Evolutionary conservation across 2,329 filamentous ascomycete species (phyloP), one percentile per base, ranked within the genome.

Genomic region (Neurospora sp.): DNA sequence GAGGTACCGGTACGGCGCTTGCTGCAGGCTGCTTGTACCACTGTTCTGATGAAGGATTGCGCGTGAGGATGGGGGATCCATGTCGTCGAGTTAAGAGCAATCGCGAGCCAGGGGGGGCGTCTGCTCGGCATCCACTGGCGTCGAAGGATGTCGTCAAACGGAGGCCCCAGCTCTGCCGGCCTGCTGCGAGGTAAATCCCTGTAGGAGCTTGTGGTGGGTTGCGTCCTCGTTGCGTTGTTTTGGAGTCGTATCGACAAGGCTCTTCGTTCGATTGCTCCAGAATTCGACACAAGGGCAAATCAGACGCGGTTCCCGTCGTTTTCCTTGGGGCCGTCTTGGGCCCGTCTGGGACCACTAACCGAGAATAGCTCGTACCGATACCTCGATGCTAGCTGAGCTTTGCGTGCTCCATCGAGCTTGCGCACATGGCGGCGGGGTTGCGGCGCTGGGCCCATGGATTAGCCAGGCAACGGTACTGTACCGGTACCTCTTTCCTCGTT

Each of bases 1-100:
- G 58, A 72, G 69, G 73, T 73, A 75, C 72, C 73, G 71, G 73
- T 74, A 75, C 74, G 68, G 70, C 42, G 19, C 19, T 67, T 68
- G 69, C 70, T 71, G 68, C 66, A 68, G 69, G 69, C 70, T 72
- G 73, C 72, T 36, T n/a, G 52, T 36, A 36, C 52, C 28, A 17
- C 8, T 33, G 74, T 76, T 76, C 73, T 72, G 72, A 76, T 72
- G 72, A 74, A 71, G 75, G 73, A 70, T 70, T 72, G 62, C 67
- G 70, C 33, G 71, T 33, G 11, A 78, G 74, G 76, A 81, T 76
- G 80, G 80, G 77, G 78, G 80, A 81, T 81, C 80, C 81, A 80
- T 81, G 80, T 79, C 77, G 76, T 79, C 75, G 77, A 75, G 70
- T 74, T 76, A 73, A 62, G 70, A 72, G 28, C 28, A 62, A 62